Evolutionary conservation across 2,329 filamentous ascomycete species (phyloP).

Genomic region (Fusarium floridanum): DNA sequence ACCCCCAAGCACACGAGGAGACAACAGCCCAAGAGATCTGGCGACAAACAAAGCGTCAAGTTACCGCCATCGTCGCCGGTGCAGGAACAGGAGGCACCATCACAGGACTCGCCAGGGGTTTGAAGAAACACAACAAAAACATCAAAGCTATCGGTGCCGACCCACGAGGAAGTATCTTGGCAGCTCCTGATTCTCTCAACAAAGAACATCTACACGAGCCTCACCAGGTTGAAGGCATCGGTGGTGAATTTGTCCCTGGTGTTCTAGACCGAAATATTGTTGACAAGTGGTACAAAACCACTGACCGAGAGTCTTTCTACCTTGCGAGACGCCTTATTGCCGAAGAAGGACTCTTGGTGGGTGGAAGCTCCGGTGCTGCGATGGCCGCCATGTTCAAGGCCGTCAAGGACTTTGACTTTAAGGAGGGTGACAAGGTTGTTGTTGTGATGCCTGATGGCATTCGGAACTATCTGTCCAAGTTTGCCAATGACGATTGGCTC

Average conservation of each 20-base stretch:
- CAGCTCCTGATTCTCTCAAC: conserved; percentile 82
- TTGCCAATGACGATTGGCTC: conserved; percentile 97
- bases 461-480: conserved; percentile 95
- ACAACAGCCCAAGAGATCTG: conserved; percentile 94
- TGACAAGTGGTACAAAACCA: conserved; percentile 97
- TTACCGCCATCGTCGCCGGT: conserved; percentile 87
- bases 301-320: conserved; percentile 88
- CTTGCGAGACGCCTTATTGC: conserved; percentile 88
- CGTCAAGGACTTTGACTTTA: conserved; percentile 77
- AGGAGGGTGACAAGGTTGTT: conserved; percentile 86
- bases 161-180: conserved; percentile 89
- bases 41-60: conserved; percentile 84
- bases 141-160: conserved; percentile 93
- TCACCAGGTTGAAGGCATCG: conserved; percentile 98
- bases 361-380: conserved; percentile 91
- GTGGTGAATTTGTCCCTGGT: conserved; percentile 97
- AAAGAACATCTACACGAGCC: conserved; percentile 80
- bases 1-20: conserved; percentile 87
- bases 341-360: conserved; percentile 92
- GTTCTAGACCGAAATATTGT: conserved; percentile 84
- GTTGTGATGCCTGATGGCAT: conserved; percentile 95
- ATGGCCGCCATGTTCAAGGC: conserved; percentile 83
- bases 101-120: conserved; percentile 84
- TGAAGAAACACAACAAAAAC: conserved; percentile 85
- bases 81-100: conserved; percentile 96